phyloP scores from a whole-genome alignment of 495 filamentous ascomycete species.

The Jackrogersella multiformis region DNA sequence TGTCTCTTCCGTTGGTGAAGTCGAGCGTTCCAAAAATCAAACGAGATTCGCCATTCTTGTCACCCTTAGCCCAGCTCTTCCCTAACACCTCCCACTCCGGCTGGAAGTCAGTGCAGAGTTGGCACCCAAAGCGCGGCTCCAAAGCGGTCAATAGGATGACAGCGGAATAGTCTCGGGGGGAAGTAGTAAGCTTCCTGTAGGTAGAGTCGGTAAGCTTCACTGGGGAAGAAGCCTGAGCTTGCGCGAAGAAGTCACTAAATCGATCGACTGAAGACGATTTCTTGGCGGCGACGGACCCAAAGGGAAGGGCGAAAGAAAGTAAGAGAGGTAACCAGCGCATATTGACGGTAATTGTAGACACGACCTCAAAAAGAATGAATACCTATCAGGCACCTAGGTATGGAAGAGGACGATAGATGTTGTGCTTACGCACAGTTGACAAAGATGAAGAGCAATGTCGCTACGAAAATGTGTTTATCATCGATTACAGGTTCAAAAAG shows the following conservation, averaged over 20 bases:
- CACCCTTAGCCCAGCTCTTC: conserved; percentile 85
- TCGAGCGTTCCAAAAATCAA: conserved; percentile 88
- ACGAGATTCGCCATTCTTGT: conserved; percentile 74
- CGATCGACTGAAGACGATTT: conserved; percentile 58
- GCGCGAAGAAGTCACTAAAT: conserved; percentile 74
- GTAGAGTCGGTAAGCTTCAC: conserved; percentile 77
- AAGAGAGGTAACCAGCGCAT: conserved; percentile 68
- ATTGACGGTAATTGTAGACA: conserved; percentile 41
- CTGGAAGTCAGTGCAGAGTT: conserved; percentile 88
- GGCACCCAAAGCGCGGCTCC: conserved; percentile 84
- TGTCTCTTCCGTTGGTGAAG: conserved; percentile 82
- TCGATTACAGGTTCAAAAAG: conserved; percentile 37
- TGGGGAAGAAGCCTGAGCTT: conserved; percentile 71
- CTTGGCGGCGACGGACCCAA: conserved; percentile 65
- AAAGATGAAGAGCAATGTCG: conserved; percentile 5
- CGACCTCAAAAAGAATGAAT: conserved; percentile 6
- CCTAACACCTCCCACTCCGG: conserved; percentile 92
- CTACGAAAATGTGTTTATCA: conserved; percentile 11
- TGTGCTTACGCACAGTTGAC: conserved; percentile 28
- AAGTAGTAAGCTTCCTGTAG: conserved; percentile 77
- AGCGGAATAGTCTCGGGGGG: conserved; percentile 83
- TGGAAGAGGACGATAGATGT: no score
- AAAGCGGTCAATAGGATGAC: conserved; percentile 88
- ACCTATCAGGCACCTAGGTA: no score
- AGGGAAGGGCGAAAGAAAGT: conserved; percentile 63